phyloP scores from a whole-genome alignment of 163 green algal genomes.

The Coccomyxa subellipsoidea region DNA sequence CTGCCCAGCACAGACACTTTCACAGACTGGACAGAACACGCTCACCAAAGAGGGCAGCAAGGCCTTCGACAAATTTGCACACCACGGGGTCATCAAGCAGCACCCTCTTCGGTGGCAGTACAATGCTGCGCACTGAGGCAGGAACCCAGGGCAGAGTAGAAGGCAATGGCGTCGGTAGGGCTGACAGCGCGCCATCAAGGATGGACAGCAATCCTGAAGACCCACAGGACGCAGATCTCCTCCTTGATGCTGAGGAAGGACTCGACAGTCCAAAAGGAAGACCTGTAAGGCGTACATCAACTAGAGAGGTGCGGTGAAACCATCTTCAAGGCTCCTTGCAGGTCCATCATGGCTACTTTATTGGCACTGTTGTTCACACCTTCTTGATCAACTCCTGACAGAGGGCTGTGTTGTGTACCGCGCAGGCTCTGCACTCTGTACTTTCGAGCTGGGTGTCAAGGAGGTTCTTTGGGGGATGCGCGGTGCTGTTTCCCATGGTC shows the following conservation, averaged over 20 bases:
- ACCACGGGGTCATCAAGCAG: not conserved
- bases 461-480: conserved; percentile 87
- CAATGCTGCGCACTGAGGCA: not conserved
- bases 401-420: not conserved
- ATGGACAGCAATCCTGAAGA: not conserved
- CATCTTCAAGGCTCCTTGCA: not conserved
- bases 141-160: not conserved
- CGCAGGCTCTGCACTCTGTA: conserved; percentile 22
- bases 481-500: conserved; percentile 91
- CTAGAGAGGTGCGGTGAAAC: not conserved
- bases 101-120: not conserved
- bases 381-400: too few relatives aligned
- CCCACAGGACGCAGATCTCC: not conserved
- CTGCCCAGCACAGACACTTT: not conserved
- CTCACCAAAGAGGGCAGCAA: not conserved
- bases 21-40: not conserved
- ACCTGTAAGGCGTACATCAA: not conserved
- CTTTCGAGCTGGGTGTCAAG: conserved; percentile 76
- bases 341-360: not conserved
- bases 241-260: not conserved
- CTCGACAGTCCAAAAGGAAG: not conserved
- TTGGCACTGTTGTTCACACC: too few relatives aligned
- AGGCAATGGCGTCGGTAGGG: not conserved
- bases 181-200: not conserved
- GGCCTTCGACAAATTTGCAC: not conserved